These are phyloP conservation scores for Tetracentron sinense DNA, from an alignment of 164 flowering plant species.

Conservation along the genomic window DNA sequence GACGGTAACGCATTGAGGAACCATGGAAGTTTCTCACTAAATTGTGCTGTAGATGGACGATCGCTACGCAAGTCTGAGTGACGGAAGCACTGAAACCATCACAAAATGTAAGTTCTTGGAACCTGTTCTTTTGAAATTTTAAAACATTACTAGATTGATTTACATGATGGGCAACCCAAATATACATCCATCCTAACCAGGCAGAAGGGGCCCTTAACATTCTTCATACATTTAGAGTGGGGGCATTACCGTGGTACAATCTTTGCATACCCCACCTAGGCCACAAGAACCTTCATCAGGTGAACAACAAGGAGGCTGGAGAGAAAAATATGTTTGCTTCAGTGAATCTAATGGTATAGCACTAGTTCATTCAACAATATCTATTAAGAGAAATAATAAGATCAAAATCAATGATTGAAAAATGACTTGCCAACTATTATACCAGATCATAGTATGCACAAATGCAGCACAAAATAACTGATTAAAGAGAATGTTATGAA, in stretches of 20 bases:
- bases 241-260: constrained; percentile 87
- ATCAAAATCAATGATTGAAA: not conserved
- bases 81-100: constrained; percentile 71
- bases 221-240: not conserved
- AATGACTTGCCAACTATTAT: no score
- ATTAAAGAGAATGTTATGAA: not conserved
- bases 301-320: constrained; percentile 94
- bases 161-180: not conserved
- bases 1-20: constrained; percentile 89
- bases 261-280: constrained; percentile 66
- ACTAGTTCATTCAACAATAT: not conserved
- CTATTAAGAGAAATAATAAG: not conserved
- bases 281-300: constrained; percentile 52
- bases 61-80: constrained; percentile 71
- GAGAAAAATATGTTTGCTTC: constrained; percentile 10
- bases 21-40: constrained; percentile 96
- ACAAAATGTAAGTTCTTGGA: constrained; percentile 15
- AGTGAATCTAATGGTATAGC: not conserved
- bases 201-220: not conserved
- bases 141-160: not conserved
- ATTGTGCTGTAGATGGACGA: constrained; percentile 85
- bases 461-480: no score
- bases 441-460: no score
- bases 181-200: not conserved
- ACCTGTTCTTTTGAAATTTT: not conserved